Conservation (phyloP, 495 filamentous ascomycete species). For the Tuber aestivum region DNA sequence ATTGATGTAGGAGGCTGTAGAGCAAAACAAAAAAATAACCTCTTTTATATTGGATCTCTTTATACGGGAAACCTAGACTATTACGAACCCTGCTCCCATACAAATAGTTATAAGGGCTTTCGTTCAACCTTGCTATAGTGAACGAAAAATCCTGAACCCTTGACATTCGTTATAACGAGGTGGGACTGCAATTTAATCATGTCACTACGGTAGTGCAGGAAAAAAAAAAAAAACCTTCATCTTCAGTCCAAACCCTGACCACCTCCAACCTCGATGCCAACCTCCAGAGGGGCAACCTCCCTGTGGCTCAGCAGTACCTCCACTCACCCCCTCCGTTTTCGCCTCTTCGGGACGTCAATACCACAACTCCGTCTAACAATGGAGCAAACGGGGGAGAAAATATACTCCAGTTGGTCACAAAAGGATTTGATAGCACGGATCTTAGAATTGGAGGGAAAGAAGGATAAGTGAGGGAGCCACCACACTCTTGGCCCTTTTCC, state of each 20-base stretch:
- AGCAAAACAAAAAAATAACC: no score
- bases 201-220: no score
- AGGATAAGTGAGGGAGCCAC: constrained; percentile 48
- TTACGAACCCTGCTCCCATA: no score
- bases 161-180: no score
- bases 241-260: neutral
- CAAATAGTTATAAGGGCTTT: no score
- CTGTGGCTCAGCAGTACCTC: constrained; percentile 18
- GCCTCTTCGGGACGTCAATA: constrained; percentile 3
- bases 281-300: constrained; percentile 21
- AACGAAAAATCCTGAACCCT: no score
- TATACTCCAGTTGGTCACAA: constrained; percentile 59
- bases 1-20: no score
- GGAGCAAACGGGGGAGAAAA: constrained; percentile 35
- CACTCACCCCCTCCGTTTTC: neutral
- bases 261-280: neutral
- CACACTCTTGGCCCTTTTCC: constrained; percentile 11
- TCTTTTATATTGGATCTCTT: no score
- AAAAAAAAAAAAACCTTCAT: neutral
- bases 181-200: neutral
- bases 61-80: no score
- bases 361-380: constrained; percentile 14
- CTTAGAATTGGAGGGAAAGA: constrained; percentile 57
- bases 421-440: constrained; percentile 62
- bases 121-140: no score